phyloP scores from a whole-genome alignment of 371 early-diverging fungal species.

The Apophysomyces variabilis region DNA sequence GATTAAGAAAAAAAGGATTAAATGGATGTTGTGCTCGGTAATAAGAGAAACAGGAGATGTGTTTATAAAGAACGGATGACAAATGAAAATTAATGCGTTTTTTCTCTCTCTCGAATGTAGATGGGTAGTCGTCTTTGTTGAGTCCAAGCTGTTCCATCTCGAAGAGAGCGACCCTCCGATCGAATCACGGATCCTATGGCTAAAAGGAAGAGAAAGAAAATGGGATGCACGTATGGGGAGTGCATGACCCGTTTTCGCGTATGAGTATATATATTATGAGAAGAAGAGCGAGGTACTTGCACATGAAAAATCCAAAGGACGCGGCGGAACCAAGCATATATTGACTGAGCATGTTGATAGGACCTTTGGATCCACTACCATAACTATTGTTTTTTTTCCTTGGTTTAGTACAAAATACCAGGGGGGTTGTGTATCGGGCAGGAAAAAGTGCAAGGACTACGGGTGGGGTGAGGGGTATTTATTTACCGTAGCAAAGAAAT shows the following conservation, averaged over 20 bases:
- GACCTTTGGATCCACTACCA: constrained; percentile 49
- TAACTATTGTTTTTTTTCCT: constrained; percentile 27
- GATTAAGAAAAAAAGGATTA: no score
- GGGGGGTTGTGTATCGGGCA: no score
- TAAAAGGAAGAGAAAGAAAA: constrained; percentile 48
- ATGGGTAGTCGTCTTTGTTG: constrained; percentile 27
- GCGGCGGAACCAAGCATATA: constrained; percentile 61
- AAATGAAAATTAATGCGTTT: not conserved
- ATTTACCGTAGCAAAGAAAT: constrained; percentile 69
- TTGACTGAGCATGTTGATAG: constrained; percentile 49
- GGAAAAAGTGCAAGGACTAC: not conserved
- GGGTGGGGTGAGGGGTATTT: not conserved
- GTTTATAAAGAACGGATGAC: not conserved
- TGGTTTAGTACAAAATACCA: no score
- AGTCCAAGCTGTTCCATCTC: constrained; percentile 23
- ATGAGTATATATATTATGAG: not conserved
- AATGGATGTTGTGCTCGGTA: no score
- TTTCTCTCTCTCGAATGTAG: constrained; percentile 14
- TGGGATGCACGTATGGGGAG: not conserved
- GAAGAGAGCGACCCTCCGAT: constrained; percentile 52
- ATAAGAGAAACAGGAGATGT: no score
- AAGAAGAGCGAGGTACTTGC: constrained; percentile 22
- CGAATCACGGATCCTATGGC: constrained; percentile 82
- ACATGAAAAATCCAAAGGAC: constrained; percentile 62
- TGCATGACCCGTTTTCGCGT: not conserved